Base-by-base conservation (phyloP, 208 protist genomes). In the Acanthamoeba healyi region DNA sequence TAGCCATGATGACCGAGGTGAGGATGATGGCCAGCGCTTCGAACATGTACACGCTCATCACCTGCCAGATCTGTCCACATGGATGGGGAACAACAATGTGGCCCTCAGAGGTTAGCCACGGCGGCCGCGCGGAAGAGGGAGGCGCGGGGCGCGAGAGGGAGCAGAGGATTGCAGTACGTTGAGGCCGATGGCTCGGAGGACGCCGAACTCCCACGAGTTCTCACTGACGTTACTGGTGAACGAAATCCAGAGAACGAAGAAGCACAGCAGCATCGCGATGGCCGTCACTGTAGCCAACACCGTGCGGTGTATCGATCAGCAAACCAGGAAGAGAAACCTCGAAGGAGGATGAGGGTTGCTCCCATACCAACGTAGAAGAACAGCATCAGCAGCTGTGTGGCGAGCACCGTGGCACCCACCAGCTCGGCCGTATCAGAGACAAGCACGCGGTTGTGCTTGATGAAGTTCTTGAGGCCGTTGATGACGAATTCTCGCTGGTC, bases 141-240 rank as follows among this genome's bases (percentile, higher is more conserved):
- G n/a, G n/a, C n/a, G n/a, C n/a, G n/a, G n/a, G n/a, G n/a, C n/a
- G n/a, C n/a, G n/a, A n/a, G n/a, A n/a, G n/a, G n/a, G n/a, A n/a
- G n/a, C n/a, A 54, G 46, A 38, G 54, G 38, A 29, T 2, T 40
- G 42, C 4, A 3, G 77, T 91, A 91, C 84, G 24, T 38, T 70
- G 26, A 99, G 98, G 61, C 99, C 99, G 54, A 99, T 89, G 22
- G 98, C 96, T 61, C 98, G 95, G 6, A 99, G 95, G 10, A 99
- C 98, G 77, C 98, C 98, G 96, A 99, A 98, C 38, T 98, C 97
- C 98, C 98, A 99, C 49, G 96, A 93, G 94, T 99, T 99, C 54
- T 99, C 97, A 84, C 97, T 96, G 67, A 99, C 98, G 89, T 99
- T 99, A 0, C 98, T 95, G 42, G 97, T 97, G 96, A 99, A 99